Evolutionary conservation across 495 filamentous ascomycete genomes (phyloP).

Genomic region (Daldinia concentrica): DNA sequence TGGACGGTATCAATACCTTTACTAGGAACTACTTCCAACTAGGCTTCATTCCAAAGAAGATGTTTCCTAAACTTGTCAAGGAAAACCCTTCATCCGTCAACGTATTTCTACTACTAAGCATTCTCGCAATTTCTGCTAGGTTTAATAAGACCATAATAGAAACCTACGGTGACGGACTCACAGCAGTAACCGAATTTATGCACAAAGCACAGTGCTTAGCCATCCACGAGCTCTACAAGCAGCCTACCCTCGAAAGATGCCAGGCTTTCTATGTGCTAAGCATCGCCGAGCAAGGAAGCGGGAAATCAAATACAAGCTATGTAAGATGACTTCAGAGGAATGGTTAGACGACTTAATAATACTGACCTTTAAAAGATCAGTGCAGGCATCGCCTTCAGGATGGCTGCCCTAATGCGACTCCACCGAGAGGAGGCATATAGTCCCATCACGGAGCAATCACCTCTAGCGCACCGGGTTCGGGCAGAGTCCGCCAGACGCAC

Average conservation of each 20-base stretch:
- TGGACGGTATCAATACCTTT: conserved; percentile 57
- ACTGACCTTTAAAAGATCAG: conserved; percentile 55
- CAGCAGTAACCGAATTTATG: conserved; percentile 61
- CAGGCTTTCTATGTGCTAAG: conserved; percentile 63
- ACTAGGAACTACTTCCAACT: conserved; percentile 60
- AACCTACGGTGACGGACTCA: conserved; percentile 54
- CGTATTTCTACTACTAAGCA: conserved; percentile 58
- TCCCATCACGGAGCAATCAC: conserved; percentile 49
- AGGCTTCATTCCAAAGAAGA: conserved; percentile 62
- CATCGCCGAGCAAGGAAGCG: conserved; percentile 62
- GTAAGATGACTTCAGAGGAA: conserved; percentile 40
- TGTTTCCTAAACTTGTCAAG: conserved; percentile 54
- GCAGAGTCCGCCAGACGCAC: conserved; percentile 60
- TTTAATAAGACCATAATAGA: conserved; percentile 57
- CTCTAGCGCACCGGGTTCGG: conserved; percentile 48
- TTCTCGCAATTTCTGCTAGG: conserved; percentile 59
- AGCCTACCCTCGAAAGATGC: conserved; percentile 59
- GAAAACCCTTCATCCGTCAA: conserved; percentile 54
- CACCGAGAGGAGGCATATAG: conserved; percentile 62
- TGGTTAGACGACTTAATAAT: neutral
- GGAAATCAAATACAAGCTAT: conserved; percentile 57
- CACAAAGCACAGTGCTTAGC: conserved; percentile 56
- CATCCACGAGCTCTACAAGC: conserved; percentile 57
- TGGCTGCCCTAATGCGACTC: conserved; percentile 60
- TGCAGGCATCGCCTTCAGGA: conserved; percentile 61